Conservation (phyloP, 768 basidiomycete species). For the Hydnum rufescens region DNA sequence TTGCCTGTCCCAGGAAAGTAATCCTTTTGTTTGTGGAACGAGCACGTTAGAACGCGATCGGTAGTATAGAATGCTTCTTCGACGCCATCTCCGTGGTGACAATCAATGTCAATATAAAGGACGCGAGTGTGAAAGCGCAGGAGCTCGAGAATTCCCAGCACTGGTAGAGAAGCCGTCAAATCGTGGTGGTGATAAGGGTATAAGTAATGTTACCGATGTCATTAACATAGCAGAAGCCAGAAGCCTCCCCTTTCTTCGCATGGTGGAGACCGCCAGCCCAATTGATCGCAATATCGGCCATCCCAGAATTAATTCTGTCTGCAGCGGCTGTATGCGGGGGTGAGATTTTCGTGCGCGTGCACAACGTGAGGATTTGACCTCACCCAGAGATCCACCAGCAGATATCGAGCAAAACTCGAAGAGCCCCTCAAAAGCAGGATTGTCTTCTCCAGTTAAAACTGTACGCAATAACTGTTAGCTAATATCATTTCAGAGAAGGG, state of each 20-base stretch:
- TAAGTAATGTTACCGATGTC: conserved; percentile 37
- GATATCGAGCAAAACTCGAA: conserved; percentile 97
- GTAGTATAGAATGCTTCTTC: conserved; percentile 98
- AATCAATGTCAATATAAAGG: conserved; percentile 94
- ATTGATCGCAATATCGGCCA: conserved; percentile 72
- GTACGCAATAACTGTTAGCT: not conserved
- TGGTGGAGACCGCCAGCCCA: conserved; percentile 99
- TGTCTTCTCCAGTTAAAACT: conserved; percentile 72
- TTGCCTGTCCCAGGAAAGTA: conserved; percentile 83
- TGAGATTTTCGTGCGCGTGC: not conserved
- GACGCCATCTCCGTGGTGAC: conserved; percentile 96
- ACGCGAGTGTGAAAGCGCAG: conserved; percentile 72
- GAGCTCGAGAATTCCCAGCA: conserved; percentile 82
- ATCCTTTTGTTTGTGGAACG: conserved; percentile 95
- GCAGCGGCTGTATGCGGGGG: conserved; percentile 40
- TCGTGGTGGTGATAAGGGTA: conserved; percentile 45
- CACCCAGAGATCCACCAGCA: conserved; percentile 85
- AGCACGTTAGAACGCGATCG: conserved; percentile 91
- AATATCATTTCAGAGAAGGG: not conserved
- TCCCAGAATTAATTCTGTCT: conserved; percentile 54
- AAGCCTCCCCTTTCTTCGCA: conserved; percentile 97
- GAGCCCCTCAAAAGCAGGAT: conserved; percentile 88
- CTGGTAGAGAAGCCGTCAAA: conserved; percentile 15
- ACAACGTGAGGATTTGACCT: conserved; percentile 13
- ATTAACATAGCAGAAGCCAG: conserved; percentile 98